These are phyloP conservation scores for Amaranthus tricolor DNA, from an alignment of 179 eudicot genomes.

Conservation along the genomic window DNA sequence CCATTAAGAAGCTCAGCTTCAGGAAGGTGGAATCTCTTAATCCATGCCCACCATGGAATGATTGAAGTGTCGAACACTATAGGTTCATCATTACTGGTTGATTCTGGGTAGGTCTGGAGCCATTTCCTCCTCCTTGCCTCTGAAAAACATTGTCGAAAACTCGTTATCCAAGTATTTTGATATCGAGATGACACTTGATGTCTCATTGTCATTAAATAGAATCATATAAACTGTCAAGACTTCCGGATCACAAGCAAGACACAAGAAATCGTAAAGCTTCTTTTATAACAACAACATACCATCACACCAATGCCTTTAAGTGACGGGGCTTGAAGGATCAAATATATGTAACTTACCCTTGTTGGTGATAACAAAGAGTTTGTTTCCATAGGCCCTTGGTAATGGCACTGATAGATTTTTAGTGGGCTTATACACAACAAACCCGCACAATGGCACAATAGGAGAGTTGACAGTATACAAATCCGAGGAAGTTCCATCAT, in stretches of 20 bases:
- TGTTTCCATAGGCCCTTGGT: too few relatives aligned
- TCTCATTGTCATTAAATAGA: neutral
- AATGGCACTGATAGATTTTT: neutral
- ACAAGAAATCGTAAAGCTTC: neutral
- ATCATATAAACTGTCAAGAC: neutral
- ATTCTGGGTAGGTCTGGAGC: constrained; percentile 64
- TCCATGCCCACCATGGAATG: constrained; percentile 93
- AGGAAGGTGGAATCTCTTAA: constrained; percentile 81
- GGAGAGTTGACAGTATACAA: too few relatives aligned
- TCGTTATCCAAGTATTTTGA: neutral
- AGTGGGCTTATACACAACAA: neutral
- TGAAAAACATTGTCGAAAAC: constrained; percentile 27
- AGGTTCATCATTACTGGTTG: constrained; percentile 59
- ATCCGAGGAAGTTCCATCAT: too few relatives aligned
- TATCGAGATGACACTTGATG: neutral
- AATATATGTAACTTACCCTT: neutral
- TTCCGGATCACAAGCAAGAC: neutral
- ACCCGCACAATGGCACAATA: too few relatives aligned
- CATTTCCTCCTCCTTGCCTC: constrained; percentile 82
- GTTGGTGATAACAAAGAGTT: neutral
- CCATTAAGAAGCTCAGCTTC: constrained; percentile 88
- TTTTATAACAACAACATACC: neutral
- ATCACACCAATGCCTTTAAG: neutral
- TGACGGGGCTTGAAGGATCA: neutral
- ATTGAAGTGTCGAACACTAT: constrained; percentile 69